Conservation (phyloP, 1,284 basidiomycete species). For the Tilletia setariae region DNA sequence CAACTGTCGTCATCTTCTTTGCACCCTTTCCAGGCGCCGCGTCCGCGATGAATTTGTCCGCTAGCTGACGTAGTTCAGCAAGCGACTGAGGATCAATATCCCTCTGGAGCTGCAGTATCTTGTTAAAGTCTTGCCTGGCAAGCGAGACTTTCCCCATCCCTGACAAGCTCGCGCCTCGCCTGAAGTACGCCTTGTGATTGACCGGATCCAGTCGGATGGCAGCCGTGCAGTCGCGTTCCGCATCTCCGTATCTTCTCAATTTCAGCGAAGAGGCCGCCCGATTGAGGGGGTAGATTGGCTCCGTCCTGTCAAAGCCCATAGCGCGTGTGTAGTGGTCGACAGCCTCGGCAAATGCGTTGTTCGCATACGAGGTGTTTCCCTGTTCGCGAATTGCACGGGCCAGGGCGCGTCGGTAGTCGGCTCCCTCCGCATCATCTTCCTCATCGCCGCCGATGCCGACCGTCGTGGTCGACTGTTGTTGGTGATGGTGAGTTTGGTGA, state of each 20-base stretch:
- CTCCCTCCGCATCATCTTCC: conserved; percentile 11
- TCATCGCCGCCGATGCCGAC: conserved; percentile 5
- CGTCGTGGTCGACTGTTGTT: neutral
- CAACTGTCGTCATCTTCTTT: neutral
- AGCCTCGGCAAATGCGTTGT: conserved; percentile 16
- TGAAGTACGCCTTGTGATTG: conserved; percentile 31
- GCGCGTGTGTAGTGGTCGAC: conserved; percentile 29
- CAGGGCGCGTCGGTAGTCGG: conserved; percentile 20
- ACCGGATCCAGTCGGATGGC: conserved; percentile 22
- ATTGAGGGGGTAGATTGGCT: conserved; percentile 30
- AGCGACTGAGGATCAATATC: conserved; percentile 15
- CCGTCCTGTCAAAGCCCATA: conserved; percentile 26
- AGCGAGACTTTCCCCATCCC: conserved; percentile 19
- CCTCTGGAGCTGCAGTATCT: conserved; percentile 22
- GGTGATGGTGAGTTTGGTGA: too few species aligned
- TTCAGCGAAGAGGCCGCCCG: conserved; percentile 29
- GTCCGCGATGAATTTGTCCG: conserved; percentile 16
- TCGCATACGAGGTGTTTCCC: conserved; percentile 23
- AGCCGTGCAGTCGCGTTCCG: conserved; percentile 26
- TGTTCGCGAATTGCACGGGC: conserved; percentile 23
- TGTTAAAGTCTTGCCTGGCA: conserved; percentile 25
- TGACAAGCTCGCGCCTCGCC: conserved; percentile 24
- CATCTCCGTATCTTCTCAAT: conserved; percentile 22
- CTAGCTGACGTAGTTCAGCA: conserved; percentile 22
- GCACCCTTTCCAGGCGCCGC: neutral